A percentile compares a stretch with the other conserved stretches of the same genome.
Conservation (phyloP, 2,329 filamentous ascomycete genomes). For the Diaporthe vexans region DNA sequence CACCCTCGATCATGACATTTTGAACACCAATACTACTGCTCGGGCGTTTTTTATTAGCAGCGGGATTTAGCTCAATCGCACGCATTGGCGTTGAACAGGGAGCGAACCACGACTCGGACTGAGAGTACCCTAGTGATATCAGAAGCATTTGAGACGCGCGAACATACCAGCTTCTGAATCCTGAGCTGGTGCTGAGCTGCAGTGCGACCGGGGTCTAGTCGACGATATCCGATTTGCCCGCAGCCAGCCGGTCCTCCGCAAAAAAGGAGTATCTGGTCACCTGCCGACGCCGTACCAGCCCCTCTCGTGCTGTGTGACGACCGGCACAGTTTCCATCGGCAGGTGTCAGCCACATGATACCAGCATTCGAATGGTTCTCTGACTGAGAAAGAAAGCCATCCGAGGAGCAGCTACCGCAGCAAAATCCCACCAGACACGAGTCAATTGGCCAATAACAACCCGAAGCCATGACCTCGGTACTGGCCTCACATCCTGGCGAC, state of each 20-base stretch:
- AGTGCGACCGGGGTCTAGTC: slow-evolving; percentile 35
- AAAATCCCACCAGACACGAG: slow-evolving; percentile 4
- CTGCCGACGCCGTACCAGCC: slow-evolving; percentile 35
- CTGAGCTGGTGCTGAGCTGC: slow-evolving; percentile 37
- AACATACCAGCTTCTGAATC: slow-evolving; percentile 2
- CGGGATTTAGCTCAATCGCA: slow-evolving; percentile 12
- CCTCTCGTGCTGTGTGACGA: slow-evolving; percentile 36
- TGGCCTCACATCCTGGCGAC: slow-evolving; percentile 56
- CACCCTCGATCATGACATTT: slow-evolving; percentile 36
- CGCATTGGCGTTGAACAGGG: slow-evolving; percentile 19
- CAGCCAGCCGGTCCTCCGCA: slow-evolving; percentile 21
- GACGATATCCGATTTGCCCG: slow-evolving; percentile 40
- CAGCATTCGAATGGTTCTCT: slow-evolving; percentile 19
- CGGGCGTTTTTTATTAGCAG: slow-evolving; percentile 11
- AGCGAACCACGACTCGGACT: slow-evolving; percentile 6
- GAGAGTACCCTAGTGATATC: background rate
- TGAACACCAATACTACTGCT: slow-evolving; percentile 14
- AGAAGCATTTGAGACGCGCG: slow-evolving; percentile 18
- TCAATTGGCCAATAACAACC: slow-evolving; percentile 39
- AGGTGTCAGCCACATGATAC: slow-evolving; percentile 29
- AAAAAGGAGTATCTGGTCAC: background rate
- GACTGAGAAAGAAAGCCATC: slow-evolving; percentile 6
- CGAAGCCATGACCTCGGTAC: slow-evolving; percentile 59
- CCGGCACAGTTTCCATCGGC: slow-evolving; percentile 1
- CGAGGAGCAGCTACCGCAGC: slow-evolving; percentile 13